These are phyloP conservation scores for Phytophthora constricta DNA, from an alignment of 352 stramenopile species.

Conservation along the genomic window DNA sequence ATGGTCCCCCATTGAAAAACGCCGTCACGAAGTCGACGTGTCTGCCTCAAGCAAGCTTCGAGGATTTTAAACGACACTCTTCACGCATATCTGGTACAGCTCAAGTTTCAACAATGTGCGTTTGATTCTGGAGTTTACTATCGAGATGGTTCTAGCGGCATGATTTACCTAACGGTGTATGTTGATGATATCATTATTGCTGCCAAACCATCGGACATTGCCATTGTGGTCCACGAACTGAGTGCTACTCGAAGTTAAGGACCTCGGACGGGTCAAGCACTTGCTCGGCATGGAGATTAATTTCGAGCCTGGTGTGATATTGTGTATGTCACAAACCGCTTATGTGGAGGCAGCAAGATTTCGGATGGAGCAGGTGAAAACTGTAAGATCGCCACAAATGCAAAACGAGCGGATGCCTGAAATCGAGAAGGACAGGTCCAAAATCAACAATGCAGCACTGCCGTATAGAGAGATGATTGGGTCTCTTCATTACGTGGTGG, in stretches of 20 bases:
- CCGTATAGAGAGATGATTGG: constrained; percentile 9
- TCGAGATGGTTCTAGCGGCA: background rate
- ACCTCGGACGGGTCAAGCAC: constrained; percentile 9
- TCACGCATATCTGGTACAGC: constrained; percentile 2
- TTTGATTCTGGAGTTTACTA: constrained; percentile 20
- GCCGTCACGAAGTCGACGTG: background rate
- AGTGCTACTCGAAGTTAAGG: constrained; percentile 11
- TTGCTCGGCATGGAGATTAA: constrained; percentile 12
- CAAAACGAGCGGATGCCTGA: constrained; percentile 8
- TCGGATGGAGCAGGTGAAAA: background rate
- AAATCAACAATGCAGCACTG: constrained; percentile 2
- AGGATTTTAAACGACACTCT: constrained; percentile 13
- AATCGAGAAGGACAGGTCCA: background rate
- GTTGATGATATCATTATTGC: constrained; percentile 22
- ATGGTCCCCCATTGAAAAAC: background rate
- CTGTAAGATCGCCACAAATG: constrained; percentile 9
- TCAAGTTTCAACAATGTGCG: constrained; percentile 8
- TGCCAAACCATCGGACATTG: background rate
- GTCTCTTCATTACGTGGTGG: background rate
- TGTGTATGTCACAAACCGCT: background rate
- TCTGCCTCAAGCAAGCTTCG: constrained; percentile 11
- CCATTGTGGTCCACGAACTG: constrained; percentile 8
- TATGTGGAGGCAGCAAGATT: constrained; percentile 8
- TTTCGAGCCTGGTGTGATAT: background rate
- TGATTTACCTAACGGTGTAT: constrained; percentile 17